A percentile compares a stretch with the other conserved stretches of the same genome.
Evolutionary conservation across 305 asterid species (phyloP).

Genomic region (Plantago rigida): DNA sequence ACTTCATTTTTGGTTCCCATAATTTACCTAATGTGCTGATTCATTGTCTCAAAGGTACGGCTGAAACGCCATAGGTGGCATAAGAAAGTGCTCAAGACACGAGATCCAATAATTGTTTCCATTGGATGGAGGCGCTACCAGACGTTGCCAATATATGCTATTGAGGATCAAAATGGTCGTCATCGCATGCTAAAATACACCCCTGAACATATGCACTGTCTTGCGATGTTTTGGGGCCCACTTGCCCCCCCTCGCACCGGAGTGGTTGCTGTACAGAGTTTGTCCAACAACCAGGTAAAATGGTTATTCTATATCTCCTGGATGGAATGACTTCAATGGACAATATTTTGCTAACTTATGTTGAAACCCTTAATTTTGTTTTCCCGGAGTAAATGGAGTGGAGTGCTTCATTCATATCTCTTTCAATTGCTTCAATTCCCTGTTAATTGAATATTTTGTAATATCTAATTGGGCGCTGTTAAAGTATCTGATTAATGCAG

Average conservation of each 20-base stretch:
- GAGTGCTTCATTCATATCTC: too few relatives aligned
- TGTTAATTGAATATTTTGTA: background rate
- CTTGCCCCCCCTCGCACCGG: conserved; percentile 95
- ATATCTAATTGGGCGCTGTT: background rate
- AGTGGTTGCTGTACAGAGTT: conserved; percentile 79
- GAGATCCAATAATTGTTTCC: conserved; percentile 94
- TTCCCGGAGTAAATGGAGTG: too few relatives aligned
- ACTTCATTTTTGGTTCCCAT: conserved; percentile 9
- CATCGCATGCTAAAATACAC: conserved; percentile 96
- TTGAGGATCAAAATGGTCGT: conserved; percentile 91
- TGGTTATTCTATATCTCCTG: too few relatives aligned
- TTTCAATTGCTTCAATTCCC: background rate
- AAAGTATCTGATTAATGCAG: background rate
- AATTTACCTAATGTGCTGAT: conserved; percentile 4
- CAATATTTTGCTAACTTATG: conserved; percentile 12
- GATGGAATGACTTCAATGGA: background rate
- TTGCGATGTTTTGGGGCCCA: conserved; percentile 99
- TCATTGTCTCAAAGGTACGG: conserved; percentile 48
- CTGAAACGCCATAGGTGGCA: conserved; percentile 96
- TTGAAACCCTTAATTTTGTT: background rate
- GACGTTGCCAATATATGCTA: conserved; percentile 83
- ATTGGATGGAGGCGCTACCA: conserved; percentile 99
- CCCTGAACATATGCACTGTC: conserved; percentile 98
- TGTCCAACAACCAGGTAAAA: conserved; percentile 77
- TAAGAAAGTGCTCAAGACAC: conserved; percentile 82